phyloP scores from a whole-genome alignment of 2,329 filamentous ascomycete genomes.

The Fonsecaea multimorphosa region DNA sequence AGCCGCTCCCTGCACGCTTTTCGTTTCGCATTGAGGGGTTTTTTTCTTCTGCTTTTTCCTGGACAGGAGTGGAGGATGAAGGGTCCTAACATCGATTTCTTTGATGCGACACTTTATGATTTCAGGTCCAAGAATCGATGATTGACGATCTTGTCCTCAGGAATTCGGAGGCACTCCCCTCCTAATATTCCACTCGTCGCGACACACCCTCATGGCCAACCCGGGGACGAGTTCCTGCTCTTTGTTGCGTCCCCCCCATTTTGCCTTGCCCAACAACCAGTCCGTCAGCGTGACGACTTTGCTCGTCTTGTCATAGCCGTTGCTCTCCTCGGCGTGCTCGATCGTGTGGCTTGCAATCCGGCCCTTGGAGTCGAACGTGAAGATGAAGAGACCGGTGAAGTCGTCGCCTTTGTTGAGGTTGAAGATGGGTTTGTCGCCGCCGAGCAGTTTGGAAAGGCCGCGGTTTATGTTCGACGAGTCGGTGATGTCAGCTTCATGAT shows the following conservation, averaged over 20 bases:
- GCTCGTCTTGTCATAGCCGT: slow-evolving; percentile 81
- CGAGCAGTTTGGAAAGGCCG: slow-evolving; percentile 55
- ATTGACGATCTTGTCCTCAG: neutral
- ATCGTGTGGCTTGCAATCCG: slow-evolving; percentile 87
- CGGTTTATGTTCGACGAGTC: slow-evolving; percentile 43
- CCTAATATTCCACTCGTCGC: slow-evolving; percentile 35
- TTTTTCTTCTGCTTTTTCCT: too few relatives aligned
- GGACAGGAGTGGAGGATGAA: neutral
- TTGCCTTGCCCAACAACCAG: slow-evolving; percentile 84
- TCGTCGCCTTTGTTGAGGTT: slow-evolving; percentile 63
- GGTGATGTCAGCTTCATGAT: slow-evolving; percentile 33
- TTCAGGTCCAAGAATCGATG: neutral
- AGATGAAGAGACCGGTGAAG: slow-evolving; percentile 91
- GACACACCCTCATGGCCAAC: slow-evolving; percentile 38
- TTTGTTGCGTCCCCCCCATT: slow-evolving; percentile 55
- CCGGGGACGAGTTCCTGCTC: slow-evolving; percentile 37
- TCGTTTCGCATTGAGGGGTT: neutral
- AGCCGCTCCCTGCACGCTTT: neutral
- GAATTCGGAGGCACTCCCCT: slow-evolving; percentile 20
- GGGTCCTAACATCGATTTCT: neutral
- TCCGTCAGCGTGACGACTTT: slow-evolving; percentile 91
- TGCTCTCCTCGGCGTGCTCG: slow-evolving; percentile 85
- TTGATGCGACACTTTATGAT: neutral
- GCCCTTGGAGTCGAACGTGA: slow-evolving; percentile 90
- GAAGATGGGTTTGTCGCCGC: slow-evolving; percentile 58